Base-by-base conservation (phyloP, 148 eudicot genomes). In the Diospyros kaki region DNA sequence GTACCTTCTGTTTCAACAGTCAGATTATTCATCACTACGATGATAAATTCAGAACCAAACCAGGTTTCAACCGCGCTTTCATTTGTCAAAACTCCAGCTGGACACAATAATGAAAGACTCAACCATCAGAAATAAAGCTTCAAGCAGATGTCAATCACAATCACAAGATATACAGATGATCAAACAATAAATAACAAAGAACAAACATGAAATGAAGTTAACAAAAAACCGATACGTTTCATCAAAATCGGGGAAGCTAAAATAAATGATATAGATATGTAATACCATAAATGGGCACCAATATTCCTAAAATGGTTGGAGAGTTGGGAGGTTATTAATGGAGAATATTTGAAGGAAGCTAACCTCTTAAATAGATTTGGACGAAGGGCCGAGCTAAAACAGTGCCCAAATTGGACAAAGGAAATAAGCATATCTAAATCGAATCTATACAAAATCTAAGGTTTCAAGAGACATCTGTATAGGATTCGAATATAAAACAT, bases 1-100 rank as follows among this genome's bases (percentile, higher is more conserved):
- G 81, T 48, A 81, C 87, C 93, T 76, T 71, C 84, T 0, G 91
- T 89, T 73, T 89, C 87, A 56, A 87, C 80, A 69, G 77, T 86
- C 80, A 84, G 75, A 73, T 81, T 74, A 76, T 80, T 85, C 88
- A 86, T 81, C 41, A 72, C 77, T 75, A 79, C 59, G 44, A 64
- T 0, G 40, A 42, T 9, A 41, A 11, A 39, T 14, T 41, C 44
- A 46, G 43, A 74, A 4, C 28, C 40, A 8, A 41, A 6, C 2
- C 4, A 9, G 8, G 42, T 13, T 72, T 42, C 71, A 65, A 12
- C 14, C 53, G 54, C 55, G 54, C 80, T 77, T 77, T 53, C 80
- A 61, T 77, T 77, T 43, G 53, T 53, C 3, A 18, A 28, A 52
- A 69, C 41, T 60, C 62, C 68, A 69, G 51, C 79, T 76, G 79